A percentile compares a stretch with the other conserved stretches of the same genome.
Evolutionary conservation across 2,329 filamentous ascomycete genomes (phyloP).

Genomic region (Exophiala oligosperma): DNA sequence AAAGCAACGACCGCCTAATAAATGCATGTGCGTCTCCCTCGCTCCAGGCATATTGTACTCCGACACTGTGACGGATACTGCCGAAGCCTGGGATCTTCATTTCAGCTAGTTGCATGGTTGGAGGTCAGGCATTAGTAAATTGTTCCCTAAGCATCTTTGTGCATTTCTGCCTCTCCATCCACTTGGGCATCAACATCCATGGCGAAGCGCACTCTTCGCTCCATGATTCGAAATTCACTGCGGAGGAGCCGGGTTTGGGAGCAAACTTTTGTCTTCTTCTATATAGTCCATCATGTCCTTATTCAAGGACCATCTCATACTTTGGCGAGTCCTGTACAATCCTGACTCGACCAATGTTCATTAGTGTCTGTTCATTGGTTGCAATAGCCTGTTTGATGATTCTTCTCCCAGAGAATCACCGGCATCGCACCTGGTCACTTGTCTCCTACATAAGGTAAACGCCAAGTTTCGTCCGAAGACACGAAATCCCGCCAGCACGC

Average conservation of each 20-base stretch:
- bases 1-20: background rate
- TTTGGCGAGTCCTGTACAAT: conserved; percentile 14
- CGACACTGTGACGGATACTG: background rate
- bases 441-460: conserved; percentile 11
- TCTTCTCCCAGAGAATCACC: background rate
- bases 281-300: conserved; percentile 13
- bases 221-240: too few relatives aligned
- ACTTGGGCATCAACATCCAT: background rate
- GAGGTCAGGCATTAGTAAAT: too few relatives aligned
- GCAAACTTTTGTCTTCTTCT: conserved; percentile 21
- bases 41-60: background rate
- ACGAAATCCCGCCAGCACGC: conserved; percentile 2
- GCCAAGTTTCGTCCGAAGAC: conserved; percentile 8
- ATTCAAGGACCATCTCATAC: conserved; percentile 1
- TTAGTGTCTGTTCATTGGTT: conserved; percentile 7
- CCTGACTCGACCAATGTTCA: conserved; percentile 11
- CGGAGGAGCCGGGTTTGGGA: background rate
- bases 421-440: background rate
- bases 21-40: background rate
- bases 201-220: background rate
- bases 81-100: background rate
- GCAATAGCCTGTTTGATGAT: background rate
- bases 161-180: background rate
- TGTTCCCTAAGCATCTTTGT: background rate
- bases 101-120: too few relatives aligned